These are phyloP conservation scores for Hypoxylon perforatum DNA, from an alignment of 495 filamentous ascomycete species.

Conservation along the genomic window DNA sequence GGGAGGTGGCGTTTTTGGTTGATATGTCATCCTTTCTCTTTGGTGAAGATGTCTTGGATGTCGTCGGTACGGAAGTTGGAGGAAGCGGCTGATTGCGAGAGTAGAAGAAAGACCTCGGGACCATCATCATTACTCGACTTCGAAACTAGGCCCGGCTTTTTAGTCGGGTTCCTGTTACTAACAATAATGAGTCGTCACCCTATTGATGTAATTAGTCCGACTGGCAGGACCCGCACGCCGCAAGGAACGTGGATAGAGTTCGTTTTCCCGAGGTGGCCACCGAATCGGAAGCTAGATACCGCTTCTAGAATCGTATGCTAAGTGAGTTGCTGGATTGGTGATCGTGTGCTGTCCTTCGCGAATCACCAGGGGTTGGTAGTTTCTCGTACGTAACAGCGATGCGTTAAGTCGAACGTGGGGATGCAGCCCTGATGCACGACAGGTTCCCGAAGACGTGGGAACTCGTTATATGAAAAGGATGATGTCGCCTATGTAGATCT, in stretches of 20 bases:
- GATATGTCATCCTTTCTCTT: slow-evolving; percentile 48
- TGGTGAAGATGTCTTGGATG: slow-evolving; percentile 18
- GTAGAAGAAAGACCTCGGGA: slow-evolving; percentile 52
- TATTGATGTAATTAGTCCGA: slow-evolving; percentile 36
- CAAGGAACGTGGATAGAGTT: slow-evolving; percentile 32
- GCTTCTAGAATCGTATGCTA: slow-evolving; percentile 29
- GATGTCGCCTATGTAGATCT: slow-evolving; percentile 36
- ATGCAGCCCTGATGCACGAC: slow-evolving; percentile 45
- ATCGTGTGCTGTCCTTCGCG: slow-evolving; percentile 49
- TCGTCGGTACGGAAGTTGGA: slow-evolving; percentile 24
- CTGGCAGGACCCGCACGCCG: slow-evolving; percentile 20
- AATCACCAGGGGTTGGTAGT: slow-evolving; percentile 44
- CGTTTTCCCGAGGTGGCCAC: slow-evolving; percentile 23
- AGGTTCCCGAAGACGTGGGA: slow-evolving; percentile 46
- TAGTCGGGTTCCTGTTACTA: slow-evolving; percentile 44
- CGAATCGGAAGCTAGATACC: slow-evolving; percentile 35
- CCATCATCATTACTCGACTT: slow-evolving; percentile 49
- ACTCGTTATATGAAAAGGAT: slow-evolving; percentile 39
- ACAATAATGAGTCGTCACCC: slow-evolving; percentile 45
- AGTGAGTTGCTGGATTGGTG: slow-evolving; percentile 37
- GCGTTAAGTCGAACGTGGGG: slow-evolving; percentile 36
- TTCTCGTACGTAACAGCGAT: slow-evolving; percentile 41
- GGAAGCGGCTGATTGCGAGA: slow-evolving; percentile 30
- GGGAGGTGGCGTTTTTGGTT: slow-evolving; percentile 22
- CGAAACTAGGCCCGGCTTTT: slow-evolving; percentile 38